Conservation (phyloP, 495 filamentous ascomycete species). For the Talaromyces adpressus region DNA sequence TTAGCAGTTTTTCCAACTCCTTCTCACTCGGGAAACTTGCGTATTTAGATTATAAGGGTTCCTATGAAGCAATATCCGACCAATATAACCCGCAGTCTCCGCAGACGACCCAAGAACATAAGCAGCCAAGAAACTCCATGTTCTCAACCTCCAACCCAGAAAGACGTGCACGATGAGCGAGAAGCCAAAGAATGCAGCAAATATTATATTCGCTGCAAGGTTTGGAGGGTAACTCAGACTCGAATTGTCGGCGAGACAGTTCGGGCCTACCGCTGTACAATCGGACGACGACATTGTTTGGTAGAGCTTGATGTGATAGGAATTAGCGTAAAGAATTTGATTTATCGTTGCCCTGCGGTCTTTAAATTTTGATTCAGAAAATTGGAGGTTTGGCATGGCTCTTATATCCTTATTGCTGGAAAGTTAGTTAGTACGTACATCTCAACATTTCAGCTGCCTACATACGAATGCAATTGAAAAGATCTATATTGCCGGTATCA, state of each 20-base stretch:
- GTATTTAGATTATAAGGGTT: too few relatives aligned
- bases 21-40: too few relatives aligned
- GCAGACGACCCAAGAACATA: too few relatives aligned
- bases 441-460: not conserved
- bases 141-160: too few relatives aligned
- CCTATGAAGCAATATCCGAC: too few relatives aligned
- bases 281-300: not conserved
- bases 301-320: not conserved
- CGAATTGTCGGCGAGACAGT: not conserved
- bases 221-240: not conserved
- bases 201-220: not conserved
- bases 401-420: not conserved
- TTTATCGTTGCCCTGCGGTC: not conserved
- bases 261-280: not conserved
- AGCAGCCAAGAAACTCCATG: too few relatives aligned
- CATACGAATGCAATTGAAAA: not conserved
- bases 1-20: too few relatives aligned
- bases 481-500: not conserved
- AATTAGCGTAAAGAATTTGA: not conserved
- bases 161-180: too few relatives aligned
- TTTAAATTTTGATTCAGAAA: not conserved
- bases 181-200: too few relatives aligned
- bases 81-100: too few relatives aligned
- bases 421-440: not conserved
- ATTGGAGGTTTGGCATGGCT: not conserved